phyloP scores from a whole-genome alignment of 352 stramenopile genomes.

The Elongisporangium anandrum region DNA sequence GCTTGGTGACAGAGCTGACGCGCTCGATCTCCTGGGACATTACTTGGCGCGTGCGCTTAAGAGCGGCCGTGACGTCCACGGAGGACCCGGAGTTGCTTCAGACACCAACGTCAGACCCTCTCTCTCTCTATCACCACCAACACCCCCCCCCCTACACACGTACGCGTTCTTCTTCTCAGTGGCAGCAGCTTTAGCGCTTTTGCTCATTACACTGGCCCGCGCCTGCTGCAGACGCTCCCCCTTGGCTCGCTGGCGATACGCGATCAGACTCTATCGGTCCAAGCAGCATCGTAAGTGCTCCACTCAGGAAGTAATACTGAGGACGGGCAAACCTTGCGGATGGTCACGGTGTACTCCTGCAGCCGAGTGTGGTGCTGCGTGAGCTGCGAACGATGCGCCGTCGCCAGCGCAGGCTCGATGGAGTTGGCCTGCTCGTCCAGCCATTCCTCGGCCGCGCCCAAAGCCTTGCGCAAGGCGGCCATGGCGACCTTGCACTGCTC shows the following conservation, averaged over 20 bases:
- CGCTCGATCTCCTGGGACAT: conserved; percentile 76
- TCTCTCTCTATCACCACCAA: background rate
- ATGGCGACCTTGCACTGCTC: conserved; percentile 50
- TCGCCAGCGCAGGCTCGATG: conserved; percentile 13
- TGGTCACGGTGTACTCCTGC: conserved; percentile 25
- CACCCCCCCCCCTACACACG: no score
- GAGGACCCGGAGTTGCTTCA: conserved; percentile 23
- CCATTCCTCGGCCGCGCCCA: conserved; percentile 39
- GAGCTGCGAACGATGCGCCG: conserved; percentile 14
- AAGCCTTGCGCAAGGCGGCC: conserved; percentile 21
- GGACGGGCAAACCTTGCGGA: conserved; percentile 58
- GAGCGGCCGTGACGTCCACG: conserved; percentile 51
- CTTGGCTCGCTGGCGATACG: conserved; percentile 62
- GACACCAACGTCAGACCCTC: no score
- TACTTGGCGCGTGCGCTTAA: conserved; percentile 60
- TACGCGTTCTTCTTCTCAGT: conserved; percentile 18
- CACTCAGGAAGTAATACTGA: no score
- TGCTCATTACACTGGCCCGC: conserved; percentile 37
- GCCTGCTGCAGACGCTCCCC: conserved; percentile 48
- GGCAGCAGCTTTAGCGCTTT: conserved; percentile 8
- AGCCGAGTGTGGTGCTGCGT: conserved; percentile 24
- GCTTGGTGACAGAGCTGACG: conserved; percentile 53
- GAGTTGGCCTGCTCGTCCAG: conserved; percentile 33
- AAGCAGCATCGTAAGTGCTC: background rate
- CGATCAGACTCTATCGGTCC: conserved; percentile 31